Conservation (phyloP, 2,329 filamentous ascomycete genomes). For the Cladophialophora yegresii region DNA sequence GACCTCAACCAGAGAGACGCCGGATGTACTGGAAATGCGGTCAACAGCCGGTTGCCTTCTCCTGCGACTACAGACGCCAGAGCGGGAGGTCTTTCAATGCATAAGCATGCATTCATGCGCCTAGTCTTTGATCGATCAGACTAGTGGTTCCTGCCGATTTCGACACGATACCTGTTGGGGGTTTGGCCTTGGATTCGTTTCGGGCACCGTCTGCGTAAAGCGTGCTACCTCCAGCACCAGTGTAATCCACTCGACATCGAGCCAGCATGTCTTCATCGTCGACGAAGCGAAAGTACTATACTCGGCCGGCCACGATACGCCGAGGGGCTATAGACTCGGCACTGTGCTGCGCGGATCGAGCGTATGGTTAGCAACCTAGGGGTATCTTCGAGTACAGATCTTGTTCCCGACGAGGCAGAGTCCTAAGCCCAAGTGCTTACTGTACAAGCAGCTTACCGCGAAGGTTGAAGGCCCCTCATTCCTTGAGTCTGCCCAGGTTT, state of each 20-base stretch:
- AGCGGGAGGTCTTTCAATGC: neutral
- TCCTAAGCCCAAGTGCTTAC: neutral
- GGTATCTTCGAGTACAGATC: neutral
- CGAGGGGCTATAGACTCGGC: neutral
- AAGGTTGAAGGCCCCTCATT: too few relatives aligned
- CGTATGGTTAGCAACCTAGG: neutral
- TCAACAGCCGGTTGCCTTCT: neutral
- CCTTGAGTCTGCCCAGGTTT: neutral
- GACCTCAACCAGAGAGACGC: neutral
- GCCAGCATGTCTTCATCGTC: too few relatives aligned
- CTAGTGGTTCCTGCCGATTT: neutral
- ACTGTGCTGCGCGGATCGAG: neutral
- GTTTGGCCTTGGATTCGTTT: too few relatives aligned
- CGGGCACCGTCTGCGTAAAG: neutral
- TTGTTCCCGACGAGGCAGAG: neutral
- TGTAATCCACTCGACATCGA: neutral
- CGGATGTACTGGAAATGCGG: neutral
- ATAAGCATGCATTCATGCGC: neutral
- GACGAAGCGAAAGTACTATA: too few relatives aligned
- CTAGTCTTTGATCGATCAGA: neutral
- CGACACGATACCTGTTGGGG: too few relatives aligned
- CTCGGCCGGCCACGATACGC: neutral
- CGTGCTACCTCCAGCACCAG: neutral
- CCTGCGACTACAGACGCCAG: neutral
- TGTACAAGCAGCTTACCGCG: too few relatives aligned